A percentile compares a stretch with the other conserved stretches of the same genome.
These are phyloP conservation scores for Isoetes engelmannii DNA, from an alignment of 83 land plant genomes.

Conservation along the genomic window DNA sequence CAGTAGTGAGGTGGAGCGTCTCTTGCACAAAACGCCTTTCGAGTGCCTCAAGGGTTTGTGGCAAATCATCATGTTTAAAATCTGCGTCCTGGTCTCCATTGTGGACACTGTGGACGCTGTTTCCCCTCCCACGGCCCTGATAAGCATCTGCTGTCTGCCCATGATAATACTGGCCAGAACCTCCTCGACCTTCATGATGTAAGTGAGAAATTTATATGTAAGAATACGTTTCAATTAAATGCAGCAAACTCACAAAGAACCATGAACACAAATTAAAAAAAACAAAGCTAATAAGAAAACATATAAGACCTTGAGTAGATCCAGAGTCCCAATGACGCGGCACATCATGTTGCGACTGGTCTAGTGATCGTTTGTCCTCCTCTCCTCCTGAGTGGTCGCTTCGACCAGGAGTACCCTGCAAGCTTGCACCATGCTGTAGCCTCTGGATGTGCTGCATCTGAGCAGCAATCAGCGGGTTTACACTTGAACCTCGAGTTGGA, in stretches of 20 bases:
- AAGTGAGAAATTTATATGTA: too few relatives aligned
- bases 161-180: slow-evolving; percentile 12
- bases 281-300: too few relatives aligned
- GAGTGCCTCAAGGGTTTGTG: slow-evolving; percentile 60
- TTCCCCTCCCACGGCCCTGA: slow-evolving; percentile 25
- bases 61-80: slow-evolving; percentile 25
- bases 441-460: slow-evolving; percentile 32
- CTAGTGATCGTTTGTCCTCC: too few relatives aligned
- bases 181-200: too few relatives aligned
- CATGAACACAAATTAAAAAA: too few relatives aligned
- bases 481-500: slow-evolving; percentile 31
- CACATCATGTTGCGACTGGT: too few relatives aligned
- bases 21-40: slow-evolving; percentile 71
- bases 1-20: slow-evolving; percentile 60
- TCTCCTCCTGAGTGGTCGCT: background rate
- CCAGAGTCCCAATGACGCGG: too few relatives aligned
- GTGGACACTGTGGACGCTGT: slow-evolving; percentile 34
- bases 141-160: slow-evolving; percentile 30
- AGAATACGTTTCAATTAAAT: too few relatives aligned
- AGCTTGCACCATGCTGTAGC: slow-evolving; percentile 20
- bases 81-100: slow-evolving; percentile 43
- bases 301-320: too few relatives aligned
- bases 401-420: background rate
- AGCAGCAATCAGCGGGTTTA: slow-evolving; percentile 24
- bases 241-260: too few relatives aligned